phyloP scores from a whole-genome alignment of 306 rosid genomes.

The Amphicarpaea edgeworthii region DNA sequence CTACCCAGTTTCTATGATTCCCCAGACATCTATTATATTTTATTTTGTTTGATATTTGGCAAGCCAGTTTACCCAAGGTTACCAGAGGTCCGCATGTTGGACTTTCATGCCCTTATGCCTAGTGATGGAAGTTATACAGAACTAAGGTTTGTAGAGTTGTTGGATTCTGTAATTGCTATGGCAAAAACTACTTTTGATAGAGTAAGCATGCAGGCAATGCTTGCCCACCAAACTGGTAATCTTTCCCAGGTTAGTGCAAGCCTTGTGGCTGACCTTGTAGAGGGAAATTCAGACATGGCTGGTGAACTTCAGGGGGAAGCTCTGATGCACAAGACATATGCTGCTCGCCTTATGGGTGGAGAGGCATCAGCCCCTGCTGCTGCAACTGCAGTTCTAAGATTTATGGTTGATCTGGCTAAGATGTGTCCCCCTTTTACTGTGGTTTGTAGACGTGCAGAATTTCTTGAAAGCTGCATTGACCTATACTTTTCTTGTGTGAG shows the following conservation, averaged over 20 bases:
- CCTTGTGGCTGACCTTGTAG: conserved; percentile 98
- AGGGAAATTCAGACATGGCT: conserved; percentile 91
- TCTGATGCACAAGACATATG: conserved; percentile 98
- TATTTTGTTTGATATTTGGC: conserved; percentile 97
- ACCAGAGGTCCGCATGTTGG: conserved; percentile 99
- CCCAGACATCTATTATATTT: conserved; percentile 95
- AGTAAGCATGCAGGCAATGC: conserved; percentile 90
- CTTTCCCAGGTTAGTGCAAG: conserved; percentile 95
- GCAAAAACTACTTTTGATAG: conserved; percentile 93
- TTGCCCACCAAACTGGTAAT: conserved; percentile 93
- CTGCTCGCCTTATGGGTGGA: conserved; percentile 99
- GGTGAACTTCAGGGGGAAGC: conserved; percentile 99
- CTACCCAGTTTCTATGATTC: conserved; percentile 97
- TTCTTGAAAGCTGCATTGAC: conserved; percentile 96
- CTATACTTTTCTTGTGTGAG: conserved; percentile 97
- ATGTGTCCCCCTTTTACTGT: conserved; percentile 92
- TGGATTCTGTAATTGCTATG: conserved; percentile 95
- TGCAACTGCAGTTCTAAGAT: conserved; percentile 92
- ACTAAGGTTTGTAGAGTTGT: conserved; percentile 78
- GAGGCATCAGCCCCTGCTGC: conserved; percentile 99
- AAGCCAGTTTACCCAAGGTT: conserved; percentile 97
- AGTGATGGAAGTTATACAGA: conserved; percentile 82
- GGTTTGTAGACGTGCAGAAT: conserved; percentile 88
- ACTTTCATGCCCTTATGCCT: conserved; percentile 99
- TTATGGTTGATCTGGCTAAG: conserved; percentile 99